Percentiles rank a stretch among this genome's conserved stretches.
Evolutionary conservation across 129 eudicot genomes (phyloP).

Genomic region (Arctium minus): DNA sequence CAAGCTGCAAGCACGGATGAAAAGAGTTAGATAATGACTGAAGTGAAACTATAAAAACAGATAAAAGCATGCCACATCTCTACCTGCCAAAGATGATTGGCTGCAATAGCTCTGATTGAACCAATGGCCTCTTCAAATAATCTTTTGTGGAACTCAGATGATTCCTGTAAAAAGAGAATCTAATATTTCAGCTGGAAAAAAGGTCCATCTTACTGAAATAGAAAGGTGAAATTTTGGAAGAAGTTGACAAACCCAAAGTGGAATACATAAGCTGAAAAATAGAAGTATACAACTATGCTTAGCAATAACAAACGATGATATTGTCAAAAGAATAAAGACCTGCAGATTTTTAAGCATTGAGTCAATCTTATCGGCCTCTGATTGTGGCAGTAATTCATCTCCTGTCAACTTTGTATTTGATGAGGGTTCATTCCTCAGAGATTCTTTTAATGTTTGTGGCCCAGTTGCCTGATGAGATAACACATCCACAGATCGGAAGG

Average conservation of each 20-base stretch:
- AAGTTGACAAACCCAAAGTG: not conserved
- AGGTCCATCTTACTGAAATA: not conserved
- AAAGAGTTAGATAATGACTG: not conserved
- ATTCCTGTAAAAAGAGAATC: slow-evolving; percentile 49
- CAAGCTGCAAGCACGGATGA: slow-evolving; percentile 61
- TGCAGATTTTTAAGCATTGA: slow-evolving; percentile 72
- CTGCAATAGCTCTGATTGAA: slow-evolving; percentile 80
- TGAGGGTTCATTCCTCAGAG: slow-evolving; percentile 14
- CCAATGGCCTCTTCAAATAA: slow-evolving; percentile 79
- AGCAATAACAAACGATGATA: slow-evolving; percentile 7
- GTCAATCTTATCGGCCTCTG: slow-evolving; percentile 90
- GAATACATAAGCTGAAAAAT: not conserved
- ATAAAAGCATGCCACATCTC: slow-evolving; percentile 9
- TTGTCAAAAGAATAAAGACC: slow-evolving; percentile 32
- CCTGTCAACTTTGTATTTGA: slow-evolving; percentile 28
- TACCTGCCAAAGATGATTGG: slow-evolving; percentile 98
- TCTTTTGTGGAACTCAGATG: slow-evolving; percentile 88
- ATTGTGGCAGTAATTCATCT: slow-evolving; percentile 80
- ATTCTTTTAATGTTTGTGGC: slow-evolving; percentile 31
- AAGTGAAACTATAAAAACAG: not conserved
- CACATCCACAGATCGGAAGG: slow-evolving; percentile 46
- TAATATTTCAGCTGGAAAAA: not conserved
- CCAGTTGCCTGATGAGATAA: slow-evolving; percentile 41
- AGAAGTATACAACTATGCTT: not conserved
- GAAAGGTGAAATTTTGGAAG: not conserved